Conservation (phyloP, 2,329 filamentous ascomycete species). For the Diaporthe nobilis region DNA sequence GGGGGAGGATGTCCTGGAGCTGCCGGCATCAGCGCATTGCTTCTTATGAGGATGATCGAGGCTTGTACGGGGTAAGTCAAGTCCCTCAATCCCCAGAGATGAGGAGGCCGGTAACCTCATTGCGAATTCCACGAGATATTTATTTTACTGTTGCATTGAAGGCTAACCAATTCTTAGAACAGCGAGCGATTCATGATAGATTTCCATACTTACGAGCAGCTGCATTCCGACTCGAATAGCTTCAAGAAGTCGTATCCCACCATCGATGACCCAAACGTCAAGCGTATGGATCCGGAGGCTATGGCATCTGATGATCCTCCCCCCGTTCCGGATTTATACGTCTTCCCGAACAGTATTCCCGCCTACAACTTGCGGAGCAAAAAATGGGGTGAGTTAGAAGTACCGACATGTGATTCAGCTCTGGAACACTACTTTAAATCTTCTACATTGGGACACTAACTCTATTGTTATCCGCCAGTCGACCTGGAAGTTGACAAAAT, state of each 20-base stretch:
- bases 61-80: background rate
- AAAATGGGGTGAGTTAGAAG: background rate
- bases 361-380: background rate
- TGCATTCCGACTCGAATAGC: background rate
- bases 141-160: background rate
- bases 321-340: background rate
- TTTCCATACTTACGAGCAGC: background rate
- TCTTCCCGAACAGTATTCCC: background rate
- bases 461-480: background rate
- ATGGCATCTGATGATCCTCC: background rate
- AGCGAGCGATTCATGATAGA: background rate
- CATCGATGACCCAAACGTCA: background rate
- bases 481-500: conserved; percentile 36
- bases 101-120: background rate
- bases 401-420: background rate
- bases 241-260: background rate
- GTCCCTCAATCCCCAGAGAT: background rate
- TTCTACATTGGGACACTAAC: conserved; percentile 8
- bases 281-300: background rate
- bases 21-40: background rate
- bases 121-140: background rate
- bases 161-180: background rate
- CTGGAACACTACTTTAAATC: background rate
- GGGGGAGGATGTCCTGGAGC: background rate
- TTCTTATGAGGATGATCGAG: background rate